Evolutionary conservation across 2,329 filamentous ascomycete species (phyloP).

Genomic region (Fusarium sp.): DNA sequence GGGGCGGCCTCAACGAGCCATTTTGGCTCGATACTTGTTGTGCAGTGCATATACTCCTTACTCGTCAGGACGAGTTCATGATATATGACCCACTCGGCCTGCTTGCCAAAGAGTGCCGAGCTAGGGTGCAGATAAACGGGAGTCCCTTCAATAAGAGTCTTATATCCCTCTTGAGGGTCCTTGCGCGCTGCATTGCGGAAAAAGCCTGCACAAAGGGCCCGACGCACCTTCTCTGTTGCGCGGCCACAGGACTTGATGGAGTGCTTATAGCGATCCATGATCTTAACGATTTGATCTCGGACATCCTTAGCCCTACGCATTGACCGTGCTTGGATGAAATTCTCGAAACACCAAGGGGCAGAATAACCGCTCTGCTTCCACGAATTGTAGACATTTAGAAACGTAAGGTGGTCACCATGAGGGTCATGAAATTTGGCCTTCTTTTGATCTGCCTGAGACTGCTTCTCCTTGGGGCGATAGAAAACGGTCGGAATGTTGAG

Average conservation of each 20-base stretch:
- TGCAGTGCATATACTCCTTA: constrained; percentile 98
- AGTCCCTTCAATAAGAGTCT: constrained; percentile 95
- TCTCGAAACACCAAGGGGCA: constrained; percentile 95
- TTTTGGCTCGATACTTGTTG: constrained; percentile 93
- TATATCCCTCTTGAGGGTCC: constrained; percentile 96
- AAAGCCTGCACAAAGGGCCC: constrained; percentile 92
- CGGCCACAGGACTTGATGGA: constrained; percentile 86
- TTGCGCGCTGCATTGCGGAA: constrained; percentile 97
- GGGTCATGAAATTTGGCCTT: constrained; percentile 98
- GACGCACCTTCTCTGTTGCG: constrained; percentile 87
- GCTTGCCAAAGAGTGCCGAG: constrained; percentile 94
- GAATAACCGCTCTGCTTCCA: constrained; percentile 91
- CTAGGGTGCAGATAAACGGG: constrained; percentile 95
- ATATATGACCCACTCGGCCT: constrained; percentile 96
- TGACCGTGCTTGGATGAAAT: constrained; percentile 93
- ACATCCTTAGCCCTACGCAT: constrained; percentile 95
- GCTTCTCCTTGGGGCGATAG: constrained; percentile 97
- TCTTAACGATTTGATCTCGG: constrained; percentile 89
- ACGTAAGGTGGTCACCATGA: constrained; percentile 91
- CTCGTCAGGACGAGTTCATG: constrained; percentile 92
- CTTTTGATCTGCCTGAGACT: constrained; percentile 95
- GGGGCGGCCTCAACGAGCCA: constrained; percentile 96
- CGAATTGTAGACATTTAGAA: constrained; percentile 97
- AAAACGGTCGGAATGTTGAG: constrained; percentile 89
- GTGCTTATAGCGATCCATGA: constrained; percentile 93